phyloP scores from a whole-genome alignment of 208 protist genomes.

The Leishmania lainsoni region DNA sequence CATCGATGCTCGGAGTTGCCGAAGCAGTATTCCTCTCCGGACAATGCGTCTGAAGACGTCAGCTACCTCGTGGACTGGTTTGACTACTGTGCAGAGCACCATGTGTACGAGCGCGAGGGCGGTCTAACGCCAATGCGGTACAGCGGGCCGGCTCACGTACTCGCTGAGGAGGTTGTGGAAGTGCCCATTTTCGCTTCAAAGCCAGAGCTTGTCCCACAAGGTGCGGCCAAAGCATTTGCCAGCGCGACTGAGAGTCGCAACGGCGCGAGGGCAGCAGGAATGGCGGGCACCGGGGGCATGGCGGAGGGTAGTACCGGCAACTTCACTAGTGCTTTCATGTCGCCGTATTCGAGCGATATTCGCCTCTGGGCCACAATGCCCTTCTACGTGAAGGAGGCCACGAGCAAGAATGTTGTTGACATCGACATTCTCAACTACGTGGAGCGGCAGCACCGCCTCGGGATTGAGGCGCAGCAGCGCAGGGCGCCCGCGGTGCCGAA shows the following conservation, averaged over 20 bases:
- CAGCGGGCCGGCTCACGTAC: constrained; percentile 1
- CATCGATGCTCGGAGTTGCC: constrained; percentile 48
- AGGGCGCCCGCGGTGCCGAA: constrained; percentile 5
- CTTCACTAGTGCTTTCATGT: neutral
- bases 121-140: constrained; percentile 41
- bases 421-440: constrained; percentile 62
- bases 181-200: constrained; percentile 8
- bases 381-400: constrained; percentile 38
- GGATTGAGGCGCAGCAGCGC: constrained; percentile 28
- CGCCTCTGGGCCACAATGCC: constrained; percentile 27
- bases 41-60: constrained; percentile 31
- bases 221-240: neutral
- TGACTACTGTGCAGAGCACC: constrained; percentile 24
- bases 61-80: constrained; percentile 52
- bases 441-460: constrained; percentile 51
- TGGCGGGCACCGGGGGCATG: neutral
- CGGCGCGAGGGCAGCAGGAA: neutral
- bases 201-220: neutral
- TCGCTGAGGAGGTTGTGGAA: constrained; percentile 26
- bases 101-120: constrained; percentile 40
- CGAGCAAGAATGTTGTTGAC: constrained; percentile 37
- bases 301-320: neutral
- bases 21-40: constrained; percentile 25
- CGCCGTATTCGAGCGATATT: neutral
- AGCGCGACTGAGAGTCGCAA: neutral